Evolutionary conservation across 805 yeast species (phyloP).

Genomic region (Suhomyces faveliae): DNA sequence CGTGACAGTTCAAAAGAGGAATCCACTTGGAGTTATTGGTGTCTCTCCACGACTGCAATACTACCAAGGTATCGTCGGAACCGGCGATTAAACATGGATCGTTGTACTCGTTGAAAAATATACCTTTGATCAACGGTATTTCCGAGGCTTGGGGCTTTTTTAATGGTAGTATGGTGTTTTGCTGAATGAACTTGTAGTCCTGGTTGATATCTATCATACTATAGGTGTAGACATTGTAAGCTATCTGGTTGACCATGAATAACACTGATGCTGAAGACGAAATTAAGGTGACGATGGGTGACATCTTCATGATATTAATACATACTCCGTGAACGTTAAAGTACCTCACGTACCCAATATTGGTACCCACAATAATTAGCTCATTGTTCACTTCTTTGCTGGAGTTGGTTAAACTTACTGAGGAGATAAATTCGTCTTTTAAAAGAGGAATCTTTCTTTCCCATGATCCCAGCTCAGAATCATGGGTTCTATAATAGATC

Average conservation of each 20-base stretch:
- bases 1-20: slow-evolving; percentile 67
- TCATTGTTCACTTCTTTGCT: slow-evolving; percentile 25
- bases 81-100: slow-evolving; percentile 85
- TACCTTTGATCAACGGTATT: slow-evolving; percentile 51
- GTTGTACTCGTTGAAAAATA: slow-evolving; percentile 85
- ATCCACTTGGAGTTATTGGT: slow-evolving; percentile 80
- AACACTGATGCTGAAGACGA: slow-evolving; percentile 58
- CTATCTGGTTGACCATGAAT: slow-evolving; percentile 45
- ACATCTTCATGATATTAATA: slow-evolving; percentile 61
- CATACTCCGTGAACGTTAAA: slow-evolving; percentile 76
- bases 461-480: slow-evolving; percentile 66
- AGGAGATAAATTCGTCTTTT: slow-evolving; percentile 60
- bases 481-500: slow-evolving; percentile 70
- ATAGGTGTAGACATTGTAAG: slow-evolving; percentile 39
- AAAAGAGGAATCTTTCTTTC: slow-evolving; percentile 55
- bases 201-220: slow-evolving; percentile 47
- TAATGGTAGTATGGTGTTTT: slow-evolving; percentile 39
- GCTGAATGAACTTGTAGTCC: slow-evolving; percentile 40
- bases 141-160: slow-evolving; percentile 17
- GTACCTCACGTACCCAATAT: slow-evolving; percentile 68
- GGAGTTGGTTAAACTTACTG: slow-evolving; percentile 51
- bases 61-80: slow-evolving; percentile 66
- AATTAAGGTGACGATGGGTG: slow-evolving; percentile 73
- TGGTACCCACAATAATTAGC: slow-evolving; percentile 67
- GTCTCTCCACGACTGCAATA: slow-evolving; percentile 76